Percentiles rank a stretch among this genome's conserved stretches.
Conservation (phyloP, 2,329 filamentous ascomycete species). For the Neoscytalidium dimidiatum region DNA sequence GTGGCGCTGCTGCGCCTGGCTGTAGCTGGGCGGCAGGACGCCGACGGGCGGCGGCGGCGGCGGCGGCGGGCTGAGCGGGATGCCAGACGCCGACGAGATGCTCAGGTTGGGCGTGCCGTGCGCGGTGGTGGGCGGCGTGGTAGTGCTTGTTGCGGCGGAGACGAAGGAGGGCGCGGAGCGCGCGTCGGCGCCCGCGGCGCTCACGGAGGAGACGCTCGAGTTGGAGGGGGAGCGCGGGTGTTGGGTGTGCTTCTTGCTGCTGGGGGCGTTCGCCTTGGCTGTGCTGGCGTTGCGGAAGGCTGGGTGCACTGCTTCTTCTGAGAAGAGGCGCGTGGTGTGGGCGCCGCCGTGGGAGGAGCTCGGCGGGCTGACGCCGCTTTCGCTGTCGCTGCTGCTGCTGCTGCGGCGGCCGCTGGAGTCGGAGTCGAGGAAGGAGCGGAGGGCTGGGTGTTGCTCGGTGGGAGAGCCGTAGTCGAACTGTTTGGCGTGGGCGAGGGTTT, state of each 20-base stretch:
- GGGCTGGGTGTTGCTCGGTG: neutral
- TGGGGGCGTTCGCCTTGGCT: neutral
- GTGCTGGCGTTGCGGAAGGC: neutral
- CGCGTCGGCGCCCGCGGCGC: neutral
- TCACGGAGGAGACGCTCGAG: conserved; percentile 1
- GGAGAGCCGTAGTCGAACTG: neutral
- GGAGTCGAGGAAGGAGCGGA: neutral
- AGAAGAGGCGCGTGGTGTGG: neutral
- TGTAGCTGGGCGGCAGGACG: neutral
- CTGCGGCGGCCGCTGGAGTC: neutral
- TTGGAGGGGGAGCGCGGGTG: too few species aligned
- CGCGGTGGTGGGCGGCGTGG: neutral
- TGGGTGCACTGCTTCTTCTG: conserved; percentile 1
- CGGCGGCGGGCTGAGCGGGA: neutral
- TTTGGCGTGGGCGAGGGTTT: conserved; percentile 2
- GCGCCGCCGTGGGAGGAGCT: neutral
- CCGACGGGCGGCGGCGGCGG: too few species aligned
- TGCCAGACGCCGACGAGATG: neutral
- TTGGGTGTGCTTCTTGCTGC: neutral
- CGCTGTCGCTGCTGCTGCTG: neutral
- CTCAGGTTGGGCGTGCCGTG: neutral
- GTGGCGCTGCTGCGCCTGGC: neutral
- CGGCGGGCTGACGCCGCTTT: neutral
- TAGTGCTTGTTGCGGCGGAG: neutral
- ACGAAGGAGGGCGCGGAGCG: neutral